phyloP scores from a whole-genome alignment of 2,329 filamentous ascomycete species.

The Talaromyces pinophilus region DNA sequence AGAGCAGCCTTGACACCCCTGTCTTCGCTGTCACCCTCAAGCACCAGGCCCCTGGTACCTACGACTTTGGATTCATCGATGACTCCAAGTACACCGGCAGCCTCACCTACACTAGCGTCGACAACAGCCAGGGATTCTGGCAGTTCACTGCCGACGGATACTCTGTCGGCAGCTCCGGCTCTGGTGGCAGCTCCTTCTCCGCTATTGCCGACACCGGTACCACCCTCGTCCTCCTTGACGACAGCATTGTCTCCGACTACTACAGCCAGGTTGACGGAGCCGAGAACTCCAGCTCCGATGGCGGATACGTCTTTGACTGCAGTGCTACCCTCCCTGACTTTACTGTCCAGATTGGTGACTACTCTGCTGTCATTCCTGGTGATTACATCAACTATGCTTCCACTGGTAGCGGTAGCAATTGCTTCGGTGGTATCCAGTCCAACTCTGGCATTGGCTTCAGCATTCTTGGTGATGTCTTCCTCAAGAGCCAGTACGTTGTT shows the following conservation, averaged over 20 bases:
- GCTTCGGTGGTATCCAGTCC: conserved; percentile 76
- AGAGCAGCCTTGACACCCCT: conserved; percentile 46
- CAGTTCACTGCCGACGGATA: conserved; percentile 60
- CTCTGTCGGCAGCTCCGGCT: conserved; percentile 50
- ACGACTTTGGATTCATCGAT: conserved; percentile 25
- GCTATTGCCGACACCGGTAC: conserved; percentile 72
- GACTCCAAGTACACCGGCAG: conserved; percentile 19
- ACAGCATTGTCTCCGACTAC: conserved; percentile 58
- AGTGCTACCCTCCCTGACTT: conserved; percentile 55
- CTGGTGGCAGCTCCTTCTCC: conserved; percentile 46
- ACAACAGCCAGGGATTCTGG: conserved; percentile 65
- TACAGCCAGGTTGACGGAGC: conserved; percentile 60
- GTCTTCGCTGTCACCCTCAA: conserved; percentile 23
- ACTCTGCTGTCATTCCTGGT: conserved; percentile 55
- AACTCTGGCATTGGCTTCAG: conserved; percentile 59
- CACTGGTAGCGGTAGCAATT: conserved; percentile 44
- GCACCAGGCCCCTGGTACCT: conserved; percentile 21
- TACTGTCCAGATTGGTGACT: conserved; percentile 53
- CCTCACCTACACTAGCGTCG: conserved; percentile 26
- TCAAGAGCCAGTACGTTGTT: conserved; percentile 75
- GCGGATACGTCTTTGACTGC: conserved; percentile 60
- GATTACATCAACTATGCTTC: conserved; percentile 57
- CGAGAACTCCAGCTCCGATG: conserved; percentile 36
- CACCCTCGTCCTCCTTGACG: conserved; percentile 63
- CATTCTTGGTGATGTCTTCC: conserved; percentile 76